Percentiles rank a stretch among this genome's conserved stretches.
phyloP scores from a whole-genome alignment of 345 rosid genomes.

The Pistacia vera region DNA sequence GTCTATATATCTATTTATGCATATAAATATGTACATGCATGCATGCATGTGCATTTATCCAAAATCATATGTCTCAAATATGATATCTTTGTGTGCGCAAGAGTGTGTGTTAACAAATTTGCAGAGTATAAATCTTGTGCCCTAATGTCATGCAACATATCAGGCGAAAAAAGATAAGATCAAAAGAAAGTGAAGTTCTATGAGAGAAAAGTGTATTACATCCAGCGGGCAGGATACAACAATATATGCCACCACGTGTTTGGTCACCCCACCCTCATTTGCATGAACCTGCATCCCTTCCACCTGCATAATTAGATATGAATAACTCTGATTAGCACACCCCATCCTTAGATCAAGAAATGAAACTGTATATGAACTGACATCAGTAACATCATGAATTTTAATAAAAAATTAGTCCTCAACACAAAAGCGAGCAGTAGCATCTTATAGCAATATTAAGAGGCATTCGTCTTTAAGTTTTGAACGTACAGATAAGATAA shows the following conservation, averaged over 20 bases:
- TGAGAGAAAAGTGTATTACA: conserved; percentile 50
- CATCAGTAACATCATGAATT: conserved; percentile 6
- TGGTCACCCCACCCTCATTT: conserved; percentile 91
- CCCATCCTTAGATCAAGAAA: background rate
- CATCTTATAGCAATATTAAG: background rate
- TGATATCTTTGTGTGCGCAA: background rate
- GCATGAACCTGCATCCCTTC: conserved; percentile 96
- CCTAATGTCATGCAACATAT: conserved; percentile 7
- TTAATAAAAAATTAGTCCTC: background rate
- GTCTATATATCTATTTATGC: background rate
- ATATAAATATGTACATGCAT: background rate
- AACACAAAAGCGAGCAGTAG: background rate
- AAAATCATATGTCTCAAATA: too few relatives aligned
- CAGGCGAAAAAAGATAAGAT: background rate
- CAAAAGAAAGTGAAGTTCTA: conserved; percentile 16
- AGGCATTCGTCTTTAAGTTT: background rate
- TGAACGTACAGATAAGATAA: background rate
- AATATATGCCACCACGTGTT: conserved; percentile 92
- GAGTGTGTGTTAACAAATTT: background rate
- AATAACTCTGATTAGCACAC: background rate
- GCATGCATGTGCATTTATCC: background rate
- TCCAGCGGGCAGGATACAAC: conserved; percentile 98
- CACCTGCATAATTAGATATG: conserved; percentile 51
- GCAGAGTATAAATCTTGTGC: background rate
- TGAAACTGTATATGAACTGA: background rate